Base-by-base conservation (phyloP, 805 yeast genomes). In the Candida broadrunensis region DNA sequence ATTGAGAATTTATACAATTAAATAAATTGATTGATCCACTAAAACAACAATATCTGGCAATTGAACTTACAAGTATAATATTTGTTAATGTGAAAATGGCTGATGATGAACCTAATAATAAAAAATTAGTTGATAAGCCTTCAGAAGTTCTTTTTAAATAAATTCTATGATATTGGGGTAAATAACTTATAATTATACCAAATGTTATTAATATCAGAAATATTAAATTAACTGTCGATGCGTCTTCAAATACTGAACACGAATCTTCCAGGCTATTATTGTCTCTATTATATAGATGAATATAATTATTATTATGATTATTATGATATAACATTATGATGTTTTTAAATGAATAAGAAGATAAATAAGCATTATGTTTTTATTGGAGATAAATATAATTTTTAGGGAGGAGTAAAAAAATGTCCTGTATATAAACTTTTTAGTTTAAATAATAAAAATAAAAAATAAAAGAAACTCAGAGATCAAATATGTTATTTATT, bases 151-250 rank as follows among this genome's bases (percentile, higher is more conserved):
- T 61, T 37, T 88, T 72, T 15, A 56, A 50, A 38, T 77, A 59
- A 39, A 88, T 80, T 33, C 81, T 73, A 33, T 69, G 41, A 57
- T 83, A 87, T 63, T 88, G 96, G 0, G 96, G 96, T 3, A 82
- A 39, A 56, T 88, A 88, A 33, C 91, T 83, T 9, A 73, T 50
- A 25, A 81, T 76, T 7, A 88, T 85, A 3, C 89, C 95, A 2
- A 77, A 36, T 0, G 88, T 81, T 25, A 88, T 73, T 4, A 67
- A 37, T 0, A 77, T 43, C 20, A 87, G 77, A 9, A 80, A 50
- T 2, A 63, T 49, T 35, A 84, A 75, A 44, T 75, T 77, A 24
- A 69, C 47, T 1, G 51, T 51, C 1, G 81, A 73, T 0, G 86
- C 85, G n/a, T 72, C 64, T 36, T 65, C 63, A 52, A 63, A 79